Conservation (phyloP, 129 eudicot species). For the Oenanthe sinensis region DNA sequence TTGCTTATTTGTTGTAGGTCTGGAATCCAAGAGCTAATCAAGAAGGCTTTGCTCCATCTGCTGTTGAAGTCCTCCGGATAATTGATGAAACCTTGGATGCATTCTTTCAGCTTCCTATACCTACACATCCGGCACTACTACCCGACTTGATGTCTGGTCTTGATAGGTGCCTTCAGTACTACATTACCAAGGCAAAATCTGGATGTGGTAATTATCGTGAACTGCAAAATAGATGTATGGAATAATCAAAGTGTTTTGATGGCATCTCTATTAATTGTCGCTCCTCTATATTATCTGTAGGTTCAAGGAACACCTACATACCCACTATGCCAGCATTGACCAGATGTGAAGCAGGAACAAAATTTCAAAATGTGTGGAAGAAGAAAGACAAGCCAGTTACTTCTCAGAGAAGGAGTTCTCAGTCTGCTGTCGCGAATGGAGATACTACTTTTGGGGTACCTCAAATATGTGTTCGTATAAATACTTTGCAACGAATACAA, state of each 20-base stretch:
- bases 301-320: slow-evolving; percentile 68
- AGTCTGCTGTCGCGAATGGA: slow-evolving; percentile 59
- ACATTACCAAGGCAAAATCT: slow-evolving; percentile 66
- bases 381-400: slow-evolving; percentile 69
- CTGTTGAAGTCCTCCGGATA: slow-evolving; percentile 70
- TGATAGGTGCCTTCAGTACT: slow-evolving; percentile 85
- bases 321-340: slow-evolving; percentile 97
- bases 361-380: slow-evolving; percentile 66
- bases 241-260: neutral
- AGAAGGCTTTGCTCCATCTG: slow-evolving; percentile 88
- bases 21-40: slow-evolving; percentile 89
- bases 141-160: slow-evolving; percentile 91
- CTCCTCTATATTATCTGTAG: slow-evolving; percentile 28
- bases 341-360: slow-evolving; percentile 58
- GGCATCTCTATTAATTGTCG: neutral
- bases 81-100: slow-evolving; percentile 91
- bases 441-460: slow-evolving; percentile 51
- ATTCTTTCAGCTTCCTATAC: slow-evolving; percentile 88
- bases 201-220: slow-evolving; percentile 68
- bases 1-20: slow-evolving; percentile 28
- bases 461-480: slow-evolving; percentile 81
- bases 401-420: slow-evolving; percentile 60
- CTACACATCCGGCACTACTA: slow-evolving; percentile 81
- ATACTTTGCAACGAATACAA: slow-evolving; percentile 62
- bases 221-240: neutral